Percentiles rank a stretch among this genome's conserved stretches.
Evolutionary conservation across 352 stramenopile species (phyloP).

Genomic region (Hyaloperonospora brassicae): DNA sequence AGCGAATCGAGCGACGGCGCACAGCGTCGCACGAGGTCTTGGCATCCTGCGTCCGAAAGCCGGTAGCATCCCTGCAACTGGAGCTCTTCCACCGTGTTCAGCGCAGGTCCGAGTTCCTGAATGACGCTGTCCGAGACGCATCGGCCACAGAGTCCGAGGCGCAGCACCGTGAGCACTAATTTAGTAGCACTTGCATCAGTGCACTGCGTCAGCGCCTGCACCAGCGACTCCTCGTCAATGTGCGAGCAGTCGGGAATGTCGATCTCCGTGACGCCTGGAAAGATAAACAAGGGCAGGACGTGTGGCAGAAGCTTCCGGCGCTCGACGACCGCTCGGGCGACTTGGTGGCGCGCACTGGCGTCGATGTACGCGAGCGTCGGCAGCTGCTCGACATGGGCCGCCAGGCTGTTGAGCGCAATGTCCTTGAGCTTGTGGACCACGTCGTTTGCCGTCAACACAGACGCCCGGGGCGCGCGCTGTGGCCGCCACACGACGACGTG

Average conservation of each 20-base stretch:
- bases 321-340: conserved; percentile 50
- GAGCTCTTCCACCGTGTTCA: conserved; percentile 59
- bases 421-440: conserved; percentile 46
- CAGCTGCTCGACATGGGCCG: conserved; percentile 57
- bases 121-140: conserved; percentile 73
- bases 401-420: conserved; percentile 45
- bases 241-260: conserved; percentile 77
- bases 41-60: conserved; percentile 54
- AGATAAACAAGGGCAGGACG: conserved; percentile 75
- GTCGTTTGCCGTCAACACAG: conserved; percentile 40
- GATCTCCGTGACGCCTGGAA: conserved; percentile 71
- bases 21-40: conserved; percentile 58
- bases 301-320: conserved; percentile 49
- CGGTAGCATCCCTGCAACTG: conserved; percentile 71
- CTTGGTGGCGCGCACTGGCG: conserved; percentile 43
- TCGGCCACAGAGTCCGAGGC: conserved; percentile 64
- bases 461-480: conserved; percentile 38
- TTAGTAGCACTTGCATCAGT: conserved; percentile 27
- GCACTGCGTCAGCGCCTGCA: conserved; percentile 47
- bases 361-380: conserved; percentile 69
- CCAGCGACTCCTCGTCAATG: conserved; percentile 61
- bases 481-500: conserved; percentile 38
- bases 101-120: conserved; percentile 51
- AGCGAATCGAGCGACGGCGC: conserved; percentile 64
- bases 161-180: conserved; percentile 43